Conservation (phyloP, 768 basidiomycete genomes). For the Pleurotus ostreatus region DNA sequence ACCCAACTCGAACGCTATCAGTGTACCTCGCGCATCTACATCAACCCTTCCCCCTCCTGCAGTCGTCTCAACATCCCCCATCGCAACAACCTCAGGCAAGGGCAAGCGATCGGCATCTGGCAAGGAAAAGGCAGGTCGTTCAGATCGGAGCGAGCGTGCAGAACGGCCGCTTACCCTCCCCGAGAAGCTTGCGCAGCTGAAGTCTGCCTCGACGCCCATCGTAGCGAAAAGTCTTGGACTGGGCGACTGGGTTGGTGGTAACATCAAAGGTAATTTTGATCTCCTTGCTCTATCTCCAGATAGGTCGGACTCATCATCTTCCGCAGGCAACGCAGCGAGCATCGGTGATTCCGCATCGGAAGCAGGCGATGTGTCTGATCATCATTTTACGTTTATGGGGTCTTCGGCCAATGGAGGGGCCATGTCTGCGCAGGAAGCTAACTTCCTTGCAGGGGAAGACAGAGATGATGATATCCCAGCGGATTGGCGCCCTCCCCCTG, state of each 20-base stretch:
- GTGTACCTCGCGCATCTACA: slow-evolving; percentile 14
- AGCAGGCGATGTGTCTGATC: neutral
- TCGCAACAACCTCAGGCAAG: slow-evolving; percentile 3
- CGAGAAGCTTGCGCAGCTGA: slow-evolving; percentile 1
- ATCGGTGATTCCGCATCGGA: neutral
- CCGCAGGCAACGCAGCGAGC: neutral
- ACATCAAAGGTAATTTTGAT: neutral
- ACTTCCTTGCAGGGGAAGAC: slow-evolving; percentile 25
- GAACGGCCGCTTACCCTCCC: slow-evolving; percentile 4
- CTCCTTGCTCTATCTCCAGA: neutral
- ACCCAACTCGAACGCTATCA: neutral
- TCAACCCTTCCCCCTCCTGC: slow-evolving; percentile 15
- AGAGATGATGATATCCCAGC: slow-evolving; percentile 58
- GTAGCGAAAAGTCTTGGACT: slow-evolving; percentile 1
- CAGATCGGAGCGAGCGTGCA: slow-evolving; percentile 1
- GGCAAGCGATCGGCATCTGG: slow-evolving; percentile 2
- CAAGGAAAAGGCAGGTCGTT: neutral
- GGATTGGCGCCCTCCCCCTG: slow-evolving; percentile 84
- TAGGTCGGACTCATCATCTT: too few species aligned
- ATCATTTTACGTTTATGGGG: neutral
- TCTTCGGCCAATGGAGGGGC: neutral
- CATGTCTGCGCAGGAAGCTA: too few species aligned
- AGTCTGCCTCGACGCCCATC: slow-evolving; percentile 1
- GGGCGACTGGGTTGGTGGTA: slow-evolving; percentile 2
- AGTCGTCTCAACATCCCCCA: slow-evolving; percentile 12